Conservation (phyloP, 2,329 filamentous ascomycete genomes). For the Daldinia eschscholtzii region DNA sequence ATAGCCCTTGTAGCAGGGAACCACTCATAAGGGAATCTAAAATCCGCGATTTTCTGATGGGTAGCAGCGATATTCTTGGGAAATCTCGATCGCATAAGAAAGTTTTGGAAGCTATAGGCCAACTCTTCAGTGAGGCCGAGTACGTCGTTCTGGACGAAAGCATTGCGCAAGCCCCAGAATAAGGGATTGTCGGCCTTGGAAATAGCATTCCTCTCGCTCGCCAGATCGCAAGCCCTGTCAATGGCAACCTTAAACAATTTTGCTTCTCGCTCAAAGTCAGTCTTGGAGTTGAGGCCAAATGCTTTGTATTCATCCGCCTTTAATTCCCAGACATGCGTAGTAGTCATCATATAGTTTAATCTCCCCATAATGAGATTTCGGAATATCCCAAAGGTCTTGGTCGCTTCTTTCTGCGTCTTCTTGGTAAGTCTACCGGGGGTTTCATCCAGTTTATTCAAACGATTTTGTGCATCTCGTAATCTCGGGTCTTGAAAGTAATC, state of each 20-base stretch:
- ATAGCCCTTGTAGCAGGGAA: conserved; percentile 84
- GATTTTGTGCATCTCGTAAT: background rate
- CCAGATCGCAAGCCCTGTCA: conserved; percentile 60
- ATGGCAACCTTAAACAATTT: conserved; percentile 61
- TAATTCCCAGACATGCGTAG: conserved; percentile 45
- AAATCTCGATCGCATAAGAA: conserved; percentile 69
- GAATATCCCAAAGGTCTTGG: conserved; percentile 47
- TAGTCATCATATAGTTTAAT: conserved; percentile 55
- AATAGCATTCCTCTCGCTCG: conserved; percentile 55
- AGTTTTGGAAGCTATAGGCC: conserved; percentile 76
- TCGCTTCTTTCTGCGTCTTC: conserved; percentile 13
- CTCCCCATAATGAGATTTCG: conserved; percentile 46
- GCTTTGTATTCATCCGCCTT: conserved; percentile 50
- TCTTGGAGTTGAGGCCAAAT: conserved; percentile 55
- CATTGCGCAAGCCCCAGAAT: conserved; percentile 69
- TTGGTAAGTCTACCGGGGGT: background rate
- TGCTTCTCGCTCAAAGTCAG: conserved; percentile 61
- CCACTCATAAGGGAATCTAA: conserved; percentile 93
- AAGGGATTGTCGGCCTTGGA: conserved; percentile 63
- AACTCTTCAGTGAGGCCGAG: conserved; percentile 69
- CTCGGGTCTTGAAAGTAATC: background rate
- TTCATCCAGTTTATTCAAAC: background rate
- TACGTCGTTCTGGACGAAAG: conserved; percentile 68
- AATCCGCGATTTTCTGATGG: conserved; percentile 78
- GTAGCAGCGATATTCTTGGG: conserved; percentile 67